Base-by-base conservation (phyloP, 805 yeast species). In the Candida patagonica region DNA sequence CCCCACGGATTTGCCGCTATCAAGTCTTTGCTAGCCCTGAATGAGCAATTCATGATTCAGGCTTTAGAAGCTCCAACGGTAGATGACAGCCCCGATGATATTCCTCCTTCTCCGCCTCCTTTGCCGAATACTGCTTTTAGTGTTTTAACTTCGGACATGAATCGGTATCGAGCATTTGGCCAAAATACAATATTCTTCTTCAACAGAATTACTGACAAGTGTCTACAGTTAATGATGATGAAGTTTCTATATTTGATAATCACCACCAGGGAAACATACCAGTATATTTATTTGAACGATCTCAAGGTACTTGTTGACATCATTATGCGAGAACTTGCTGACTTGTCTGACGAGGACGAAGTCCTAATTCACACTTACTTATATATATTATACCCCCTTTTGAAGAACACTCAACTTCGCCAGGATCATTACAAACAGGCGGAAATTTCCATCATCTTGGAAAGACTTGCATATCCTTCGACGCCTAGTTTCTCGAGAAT, bases 21-120 rank as follows among this genome's bases (percentile, higher is more conserved):
- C 63, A 78, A 77, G 51, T 62, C 84, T 12, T 58, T 88, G 9
- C 63, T 88, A 29, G 78, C 86, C 1, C 63, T 88, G 20, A 88
- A 88, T 59, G 96, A 88, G 56, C 96, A 88, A 59, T 88, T 76
- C 59, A 75, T 88, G 79, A 80, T 85, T 29, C 62, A 74, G 45
- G 66, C 38, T 6, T 40, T 44, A 10, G 37, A 42, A 22, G 40
- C n/a, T 16, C 36, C 26, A 9, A 38, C 33, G 6, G 38, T 29
- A 6, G 40, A 45, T 6, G 39, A 40, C 2, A 38, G 41, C 9
- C 37, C 36, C 4, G 35, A 36, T 9, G 36, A 38, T 38, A n/a
- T 24, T n/a, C 21, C 23, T 25, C 9, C 20, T 13, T 20, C 36
- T 42, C 7, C 73, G 77, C 50, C 71, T 70, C 34, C 40, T 9